These are phyloP conservation scores for Mortierella sp. DNA, from an alignment of 371 early-diverging fungal species.

Conservation along the genomic window DNA sequence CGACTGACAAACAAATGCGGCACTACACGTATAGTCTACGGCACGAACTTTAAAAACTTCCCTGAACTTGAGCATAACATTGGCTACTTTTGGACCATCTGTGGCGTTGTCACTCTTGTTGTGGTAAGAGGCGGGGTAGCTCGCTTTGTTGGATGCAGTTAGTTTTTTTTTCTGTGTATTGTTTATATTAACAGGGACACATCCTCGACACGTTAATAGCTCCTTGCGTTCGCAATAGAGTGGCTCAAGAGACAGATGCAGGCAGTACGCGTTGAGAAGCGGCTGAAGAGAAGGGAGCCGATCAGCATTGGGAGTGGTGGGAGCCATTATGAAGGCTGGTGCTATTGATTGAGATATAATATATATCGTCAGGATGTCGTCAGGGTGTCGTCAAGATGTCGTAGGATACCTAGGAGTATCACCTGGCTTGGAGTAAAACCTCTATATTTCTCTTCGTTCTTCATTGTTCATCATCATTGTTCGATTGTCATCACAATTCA, in stretches of 20 bases:
- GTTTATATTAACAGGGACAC: no score
- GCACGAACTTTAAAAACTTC: conserved; percentile 59
- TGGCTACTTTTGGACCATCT: conserved; percentile 57
- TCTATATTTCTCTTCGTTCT: no score
- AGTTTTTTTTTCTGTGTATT: background rate
- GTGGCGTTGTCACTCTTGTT: conserved; percentile 30
- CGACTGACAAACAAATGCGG: no score
- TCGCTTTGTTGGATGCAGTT: background rate
- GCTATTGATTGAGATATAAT: background rate
- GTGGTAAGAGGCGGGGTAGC: conserved; percentile 19
- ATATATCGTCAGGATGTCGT: background rate
- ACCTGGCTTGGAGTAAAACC: no score
- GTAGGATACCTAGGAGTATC: no score
- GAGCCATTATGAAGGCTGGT: background rate
- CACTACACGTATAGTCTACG: conserved; percentile 57
- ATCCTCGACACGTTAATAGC: conserved; percentile 2
- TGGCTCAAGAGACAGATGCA: conserved; percentile 23
- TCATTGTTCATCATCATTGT: no score
- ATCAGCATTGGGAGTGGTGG: conserved; percentile 11
- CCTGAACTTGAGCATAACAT: conserved; percentile 50
- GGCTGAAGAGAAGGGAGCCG: conserved; percentile 19
- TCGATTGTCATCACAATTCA: no score
- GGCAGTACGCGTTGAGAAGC: conserved; percentile 28
- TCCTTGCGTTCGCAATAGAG: conserved; percentile 12
- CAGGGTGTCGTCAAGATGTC: no score